These are phyloP conservation scores for Hyphopichia pseudoburtonii DNA, from an alignment of 1,139 yeast genomes.

Conservation along the genomic window DNA sequence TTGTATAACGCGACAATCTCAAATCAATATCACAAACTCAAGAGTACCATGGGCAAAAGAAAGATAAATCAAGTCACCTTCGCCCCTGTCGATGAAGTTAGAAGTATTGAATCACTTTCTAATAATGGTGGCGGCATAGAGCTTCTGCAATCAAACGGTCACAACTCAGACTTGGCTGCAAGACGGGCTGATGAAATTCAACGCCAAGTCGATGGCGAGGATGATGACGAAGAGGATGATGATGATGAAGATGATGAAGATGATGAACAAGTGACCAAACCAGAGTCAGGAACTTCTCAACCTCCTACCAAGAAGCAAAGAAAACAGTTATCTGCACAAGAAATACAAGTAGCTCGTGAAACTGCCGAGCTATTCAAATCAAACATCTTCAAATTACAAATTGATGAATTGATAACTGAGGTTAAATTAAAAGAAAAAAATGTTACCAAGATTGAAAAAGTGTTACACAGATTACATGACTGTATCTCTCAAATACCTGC, in stretches of 20 bases:
- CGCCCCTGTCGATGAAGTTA: constrained; percentile 3
- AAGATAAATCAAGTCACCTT: constrained; percentile 16
- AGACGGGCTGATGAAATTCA: constrained; percentile 1
- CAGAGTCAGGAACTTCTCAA: constrained; percentile 11
- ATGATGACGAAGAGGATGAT: constrained; percentile 13
- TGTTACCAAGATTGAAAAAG: constrained; percentile 68
- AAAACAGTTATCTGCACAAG: constrained; percentile 67
- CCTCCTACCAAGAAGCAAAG: constrained; percentile 38
- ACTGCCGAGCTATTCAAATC: constrained; percentile 93
- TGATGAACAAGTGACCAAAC: constrained; percentile 14
- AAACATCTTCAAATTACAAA: constrained; percentile 89
- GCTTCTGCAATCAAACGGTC: constrained; percentile 7
- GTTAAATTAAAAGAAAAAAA: constrained; percentile 71
- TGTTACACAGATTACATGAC: constrained; percentile 74
- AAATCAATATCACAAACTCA: no score
- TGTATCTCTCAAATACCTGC: constrained; percentile 63
- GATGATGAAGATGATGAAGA: constrained; percentile 14
- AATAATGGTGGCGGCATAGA: not conserved
- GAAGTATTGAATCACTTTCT: constrained; percentile 1
- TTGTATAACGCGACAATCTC: no score
- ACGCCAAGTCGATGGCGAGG: constrained; percentile 9
- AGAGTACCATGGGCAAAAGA: constrained; percentile 35
- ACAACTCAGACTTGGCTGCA: not conserved
- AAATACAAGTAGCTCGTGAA: constrained; percentile 87
- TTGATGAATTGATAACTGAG: constrained; percentile 84